Percentiles rank a stretch among this genome's conserved stretches.
phyloP scores from a whole-genome alignment of 176 grass and related monocot genomes.

The Zea mays region DNA sequence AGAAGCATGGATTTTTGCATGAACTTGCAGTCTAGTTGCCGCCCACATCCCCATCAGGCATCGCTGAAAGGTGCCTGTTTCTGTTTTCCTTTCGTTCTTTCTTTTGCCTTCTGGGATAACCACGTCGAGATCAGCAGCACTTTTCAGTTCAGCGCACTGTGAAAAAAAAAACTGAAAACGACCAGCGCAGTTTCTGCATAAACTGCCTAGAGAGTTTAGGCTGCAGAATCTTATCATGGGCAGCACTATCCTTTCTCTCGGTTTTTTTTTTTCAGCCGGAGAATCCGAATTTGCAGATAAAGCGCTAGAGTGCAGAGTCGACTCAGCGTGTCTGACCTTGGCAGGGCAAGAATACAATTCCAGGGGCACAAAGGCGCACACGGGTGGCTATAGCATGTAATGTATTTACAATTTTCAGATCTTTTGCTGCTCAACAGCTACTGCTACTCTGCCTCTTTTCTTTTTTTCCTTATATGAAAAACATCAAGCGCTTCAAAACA shows the following conservation, averaged over 20 bases:
- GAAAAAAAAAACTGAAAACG: not conserved
- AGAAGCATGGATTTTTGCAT: not conserved
- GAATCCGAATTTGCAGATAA: constrained; percentile 32
- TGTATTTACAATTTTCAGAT: constrained; percentile 53
- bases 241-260: not conserved
- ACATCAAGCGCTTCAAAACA: constrained; percentile 62
- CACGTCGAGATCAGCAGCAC: not conserved
- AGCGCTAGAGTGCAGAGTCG: constrained; percentile 37
- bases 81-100: not conserved
- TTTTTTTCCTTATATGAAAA: too few relatives aligned
- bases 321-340: constrained; percentile 38
- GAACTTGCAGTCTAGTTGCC: not conserved
- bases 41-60: not conserved
- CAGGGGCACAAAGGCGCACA: constrained; percentile 41
- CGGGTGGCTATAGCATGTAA: constrained; percentile 17
- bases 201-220: not conserved
- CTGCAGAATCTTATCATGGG: constrained; percentile 16
- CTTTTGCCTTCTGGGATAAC: not conserved
- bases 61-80: not conserved
- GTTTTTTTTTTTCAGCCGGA: constrained; percentile 28
- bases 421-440: constrained; percentile 39
- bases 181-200: not conserved
- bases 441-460: too few relatives aligned
- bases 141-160: not conserved
- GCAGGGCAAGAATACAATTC: constrained; percentile 31